Evolutionary conservation across 768 basidiomycete genomes (phyloP).

Genomic region (Harrya chromipes): DNA sequence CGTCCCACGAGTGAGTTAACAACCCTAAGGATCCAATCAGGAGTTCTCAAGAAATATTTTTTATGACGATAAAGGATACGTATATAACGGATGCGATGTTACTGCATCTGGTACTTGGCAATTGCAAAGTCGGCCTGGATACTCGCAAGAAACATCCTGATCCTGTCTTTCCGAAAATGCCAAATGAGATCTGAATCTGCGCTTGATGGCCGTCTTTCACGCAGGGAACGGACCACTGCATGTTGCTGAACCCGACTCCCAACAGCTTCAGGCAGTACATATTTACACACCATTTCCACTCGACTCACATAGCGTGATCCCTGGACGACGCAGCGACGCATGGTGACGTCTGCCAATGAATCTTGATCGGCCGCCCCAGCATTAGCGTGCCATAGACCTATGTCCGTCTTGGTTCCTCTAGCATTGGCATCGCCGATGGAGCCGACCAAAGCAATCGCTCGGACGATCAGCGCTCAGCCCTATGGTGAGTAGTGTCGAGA

Average conservation of each 20-base stretch:
- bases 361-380: conserved; percentile 12
- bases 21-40: conserved; percentile 12
- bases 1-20: conserved; percentile 21
- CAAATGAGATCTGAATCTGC: conserved; percentile 2
- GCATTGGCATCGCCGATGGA: not conserved
- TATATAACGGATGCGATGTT: conserved; percentile 11
- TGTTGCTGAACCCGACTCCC: not conserved
- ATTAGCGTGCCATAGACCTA: not conserved
- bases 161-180: not conserved
- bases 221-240: not conserved
- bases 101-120: conserved; percentile 12
- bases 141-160: not conserved
- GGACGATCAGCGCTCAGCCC: not conserved
- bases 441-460: not conserved
- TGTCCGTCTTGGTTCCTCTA: not conserved
- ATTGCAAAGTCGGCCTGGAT: conserved; percentile 5
- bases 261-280: not conserved
- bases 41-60: conserved; percentile 22
- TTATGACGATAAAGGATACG: conserved; percentile 20
- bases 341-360: not conserved
- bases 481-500: not conserved
- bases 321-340: not conserved
- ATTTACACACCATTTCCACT: conserved; percentile 5
- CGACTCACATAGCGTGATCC: conserved; percentile 17
- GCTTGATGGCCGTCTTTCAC: not conserved